Base-by-base conservation (phyloP, 306 rosid genomes). In the Medicago ruthenica region DNA sequence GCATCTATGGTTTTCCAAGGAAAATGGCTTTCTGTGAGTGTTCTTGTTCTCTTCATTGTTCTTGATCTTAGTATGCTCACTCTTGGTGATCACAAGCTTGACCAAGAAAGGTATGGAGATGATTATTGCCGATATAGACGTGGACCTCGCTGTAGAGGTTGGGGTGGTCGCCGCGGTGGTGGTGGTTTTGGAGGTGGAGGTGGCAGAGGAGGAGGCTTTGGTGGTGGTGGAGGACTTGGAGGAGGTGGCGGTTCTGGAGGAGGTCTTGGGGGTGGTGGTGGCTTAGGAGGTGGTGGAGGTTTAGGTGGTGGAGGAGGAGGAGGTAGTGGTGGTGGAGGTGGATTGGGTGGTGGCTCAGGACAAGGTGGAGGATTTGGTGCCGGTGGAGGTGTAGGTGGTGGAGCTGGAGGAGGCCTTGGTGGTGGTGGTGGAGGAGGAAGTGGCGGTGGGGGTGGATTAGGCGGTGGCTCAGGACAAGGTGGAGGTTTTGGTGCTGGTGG, bases 81-180 rank as follows among this genome's bases (percentile, higher is more conserved):
- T 57, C 75, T 85, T 42, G 93, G 89, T 18, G 97, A 89, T 84
- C 61, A 76, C 8, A 83, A 83, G 81, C 83, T 91, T 67, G 74
- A 88, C 51, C 40, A 81, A 68, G 73, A 58, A 1, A 62, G 92
- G 64, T 91, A 75, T 0, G 86, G 86, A 50, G 87, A 67, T 4
- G 83, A 83, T 42, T 86, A 79, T 48, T 88, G 98, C 60, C 78
- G 80, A 67, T 88, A 74, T 78, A 61, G 89, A 45, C 68, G 86
- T 80, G 89, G 89, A n/a, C 80, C 85, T 2, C 70, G 85, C 4
- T 85, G 93, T 44, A 67, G 83, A 40, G 85, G 82, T 15, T n/a
- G 90, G 69, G 22, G 21, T 73, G 84, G 92, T 15, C 83, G 87
- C 7, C 84, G 89, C 22, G 83, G 90, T 4, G 80, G 78, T 15